Percentiles rank a stretch among this genome's conserved stretches.
Conservation (phyloP, 192 early-diverging fungal species). For the Entophlyctis luteolus region DNA sequence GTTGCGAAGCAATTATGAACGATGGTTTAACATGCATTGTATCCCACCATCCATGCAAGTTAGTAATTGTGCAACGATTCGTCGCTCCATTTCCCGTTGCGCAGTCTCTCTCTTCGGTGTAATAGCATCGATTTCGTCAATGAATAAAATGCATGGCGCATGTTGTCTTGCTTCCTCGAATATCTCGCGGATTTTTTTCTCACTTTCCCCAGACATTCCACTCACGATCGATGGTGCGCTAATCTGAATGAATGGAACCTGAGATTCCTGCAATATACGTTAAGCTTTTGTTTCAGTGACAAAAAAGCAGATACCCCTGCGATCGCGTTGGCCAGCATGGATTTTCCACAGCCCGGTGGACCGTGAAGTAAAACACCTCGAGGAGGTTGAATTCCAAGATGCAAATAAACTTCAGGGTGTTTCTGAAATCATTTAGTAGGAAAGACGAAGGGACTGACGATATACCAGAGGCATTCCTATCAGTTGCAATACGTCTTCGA, state of each 20-base stretch:
- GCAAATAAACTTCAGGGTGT: conserved; percentile 87
- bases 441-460: neutral
- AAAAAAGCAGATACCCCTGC: too few relatives aligned
- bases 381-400: conserved; percentile 91
- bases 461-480: conserved; percentile 79
- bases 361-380: conserved; percentile 92
- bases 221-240: conserved; percentile 92
- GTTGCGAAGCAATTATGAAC: conserved; percentile 7
- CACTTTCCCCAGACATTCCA: conserved; percentile 97
- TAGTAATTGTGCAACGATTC: conserved; percentile 93
- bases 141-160: conserved; percentile 90
- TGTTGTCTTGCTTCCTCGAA: conserved; percentile 90
- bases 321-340: conserved; percentile 91
- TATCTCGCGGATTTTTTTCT: conserved; percentile 95
- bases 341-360: conserved; percentile 96
- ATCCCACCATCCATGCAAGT: conserved; percentile 86
- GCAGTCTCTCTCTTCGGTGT: conserved; percentile 88
- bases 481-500: conserved; percentile 84
- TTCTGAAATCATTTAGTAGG: conserved; percentile 29
- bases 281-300: neutral
- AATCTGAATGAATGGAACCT: conserved; percentile 88
- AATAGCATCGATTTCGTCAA: conserved; percentile 98
- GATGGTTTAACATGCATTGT: neutral
- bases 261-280: conserved; percentile 58
- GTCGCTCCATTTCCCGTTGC: conserved; percentile 91